A percentile compares a stretch with the other conserved stretches of the same genome.
These are phyloP conservation scores for Mortierella sp. DNA, from an alignment of 371 early-diverging fungal genomes.

Conservation along the genomic window DNA sequence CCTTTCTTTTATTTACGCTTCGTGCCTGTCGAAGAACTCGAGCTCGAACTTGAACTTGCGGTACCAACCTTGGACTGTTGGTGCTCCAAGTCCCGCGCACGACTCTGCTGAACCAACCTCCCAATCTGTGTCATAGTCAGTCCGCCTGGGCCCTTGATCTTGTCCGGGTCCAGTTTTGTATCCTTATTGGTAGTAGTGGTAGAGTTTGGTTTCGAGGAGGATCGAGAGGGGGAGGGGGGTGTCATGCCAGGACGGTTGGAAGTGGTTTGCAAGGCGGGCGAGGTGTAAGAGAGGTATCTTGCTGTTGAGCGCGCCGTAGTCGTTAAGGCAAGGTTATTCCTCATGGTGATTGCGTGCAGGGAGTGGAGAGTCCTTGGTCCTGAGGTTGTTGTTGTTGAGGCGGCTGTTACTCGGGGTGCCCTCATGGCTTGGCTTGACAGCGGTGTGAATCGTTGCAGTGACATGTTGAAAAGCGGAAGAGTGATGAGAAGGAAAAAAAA, in stretches of 20 bases:
- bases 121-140: conserved; percentile 55
- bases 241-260: not conserved
- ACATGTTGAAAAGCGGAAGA: not conserved
- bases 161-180: conserved; percentile 38
- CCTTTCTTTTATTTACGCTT: too few species aligned
- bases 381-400: not conserved
- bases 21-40: not conserved
- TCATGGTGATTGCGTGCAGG: not conserved
- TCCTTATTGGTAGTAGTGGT: not conserved
- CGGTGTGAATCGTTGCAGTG: not conserved
- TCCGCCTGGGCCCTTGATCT: conserved; percentile 55
- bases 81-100: conserved; percentile 38
- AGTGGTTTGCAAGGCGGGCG: not conserved
- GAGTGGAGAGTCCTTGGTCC: not conserved
- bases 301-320: not conserved
- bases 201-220: not conserved
- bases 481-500: too few species aligned
- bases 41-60: not conserved
- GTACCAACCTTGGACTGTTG: not conserved
- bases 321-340: not conserved
- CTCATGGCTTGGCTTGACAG: not conserved
- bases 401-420: not conserved
- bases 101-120: conserved; percentile 40
- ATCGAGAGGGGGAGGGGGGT: not conserved
- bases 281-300: not conserved